phyloP scores from a whole-genome alignment of 2,329 filamentous ascomycete species.

The Pyrenochaeta sp. region DNA sequence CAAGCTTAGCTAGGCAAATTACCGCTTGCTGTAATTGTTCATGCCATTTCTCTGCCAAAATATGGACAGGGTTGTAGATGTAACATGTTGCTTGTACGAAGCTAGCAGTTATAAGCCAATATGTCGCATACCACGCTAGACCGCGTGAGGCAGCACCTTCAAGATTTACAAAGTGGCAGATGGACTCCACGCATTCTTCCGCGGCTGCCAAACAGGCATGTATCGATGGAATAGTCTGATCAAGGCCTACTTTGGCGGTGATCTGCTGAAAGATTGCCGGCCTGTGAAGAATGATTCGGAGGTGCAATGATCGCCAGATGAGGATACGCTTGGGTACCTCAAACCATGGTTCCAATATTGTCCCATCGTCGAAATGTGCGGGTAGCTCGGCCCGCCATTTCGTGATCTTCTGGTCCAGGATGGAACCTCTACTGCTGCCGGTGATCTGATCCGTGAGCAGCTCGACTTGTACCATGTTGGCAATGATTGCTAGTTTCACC shows the following conservation, averaged over 20 bases:
- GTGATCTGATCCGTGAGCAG: conserved; percentile 5
- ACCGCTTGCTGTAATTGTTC: background rate
- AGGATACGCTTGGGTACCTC: conserved; percentile 4
- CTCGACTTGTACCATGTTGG: conserved; percentile 8
- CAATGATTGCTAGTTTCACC: conserved; percentile 3
- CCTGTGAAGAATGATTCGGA: conserved; percentile 4
- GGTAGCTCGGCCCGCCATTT: conserved; percentile 3
- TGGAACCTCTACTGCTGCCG: background rate
- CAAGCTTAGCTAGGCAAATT: background rate
- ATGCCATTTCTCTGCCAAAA: background rate
- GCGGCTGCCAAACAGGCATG: conserved; percentile 2
- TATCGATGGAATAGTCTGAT: background rate
- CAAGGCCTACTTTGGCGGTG: background rate
- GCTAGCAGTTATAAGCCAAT: conserved; percentile 5
- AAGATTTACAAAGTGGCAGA: conserved; percentile 2
- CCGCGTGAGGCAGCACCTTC: background rate
- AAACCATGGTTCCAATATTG: conserved; percentile 1
- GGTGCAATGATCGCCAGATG: conserved; percentile 4
- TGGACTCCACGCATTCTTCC: conserved; percentile 4
- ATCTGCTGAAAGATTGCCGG: conserved; percentile 2
- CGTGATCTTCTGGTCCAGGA: conserved; percentile 1
- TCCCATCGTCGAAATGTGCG: background rate
- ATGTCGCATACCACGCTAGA: conserved; percentile 3
- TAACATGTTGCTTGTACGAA: conserved; percentile 5
- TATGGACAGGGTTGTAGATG: conserved; percentile 1